Percentiles rank a stretch among this genome's conserved stretches.
These are phyloP conservation scores for Beauveria sp. DNA, from an alignment of 2,329 filamentous ascomycete species.

Conservation along the genomic window DNA sequence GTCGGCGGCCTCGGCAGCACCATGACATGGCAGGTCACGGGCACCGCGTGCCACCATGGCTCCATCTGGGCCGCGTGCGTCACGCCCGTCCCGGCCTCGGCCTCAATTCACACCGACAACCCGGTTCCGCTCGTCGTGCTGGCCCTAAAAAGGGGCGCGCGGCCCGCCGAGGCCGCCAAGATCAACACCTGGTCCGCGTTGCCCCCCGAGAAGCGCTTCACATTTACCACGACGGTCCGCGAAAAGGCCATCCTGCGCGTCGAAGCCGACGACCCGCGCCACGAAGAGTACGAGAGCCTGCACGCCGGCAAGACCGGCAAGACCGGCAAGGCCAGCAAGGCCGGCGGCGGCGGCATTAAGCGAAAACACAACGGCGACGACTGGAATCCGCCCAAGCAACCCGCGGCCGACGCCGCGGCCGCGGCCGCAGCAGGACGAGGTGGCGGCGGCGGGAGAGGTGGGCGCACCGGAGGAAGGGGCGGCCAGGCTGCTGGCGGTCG, in stretches of 20 bases:
- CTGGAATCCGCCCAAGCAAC: slow-evolving; percentile 25
- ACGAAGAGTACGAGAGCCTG: slow-evolving; percentile 56
- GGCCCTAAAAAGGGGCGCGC: slow-evolving; percentile 66
- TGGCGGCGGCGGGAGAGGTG: slow-evolving; percentile 22
- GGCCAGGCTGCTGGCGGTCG: slow-evolving; percentile 13
- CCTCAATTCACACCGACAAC: slow-evolving; percentile 72
- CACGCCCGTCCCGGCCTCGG: slow-evolving; percentile 59
- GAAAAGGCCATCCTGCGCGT: slow-evolving; percentile 81
- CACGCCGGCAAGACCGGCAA: slow-evolving; percentile 49
- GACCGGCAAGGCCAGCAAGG: slow-evolving; percentile 26
- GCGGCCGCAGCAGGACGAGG: slow-evolving; percentile 4
- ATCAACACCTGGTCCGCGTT: slow-evolving; percentile 82
- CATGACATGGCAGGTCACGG: slow-evolving; percentile 76
- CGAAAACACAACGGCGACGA: slow-evolving; percentile 50
- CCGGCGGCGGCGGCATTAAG: slow-evolving; percentile 43
- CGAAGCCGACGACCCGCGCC: slow-evolving; percentile 58
- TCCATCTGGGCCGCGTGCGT: slow-evolving; percentile 83
- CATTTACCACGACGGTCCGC: slow-evolving; percentile 75
- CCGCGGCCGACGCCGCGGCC: not conserved
- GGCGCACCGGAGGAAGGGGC: slow-evolving; percentile 27
- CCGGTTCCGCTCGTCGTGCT: slow-evolving; percentile 72
- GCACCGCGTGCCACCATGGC: slow-evolving; percentile 66
- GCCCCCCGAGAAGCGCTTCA: slow-evolving; percentile 59
- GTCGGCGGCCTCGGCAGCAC: slow-evolving; percentile 81
- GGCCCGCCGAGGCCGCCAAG: slow-evolving; percentile 69